phyloP scores from a whole-genome alignment of 148 eudicot species.

The Spergularia bocconei region DNA sequence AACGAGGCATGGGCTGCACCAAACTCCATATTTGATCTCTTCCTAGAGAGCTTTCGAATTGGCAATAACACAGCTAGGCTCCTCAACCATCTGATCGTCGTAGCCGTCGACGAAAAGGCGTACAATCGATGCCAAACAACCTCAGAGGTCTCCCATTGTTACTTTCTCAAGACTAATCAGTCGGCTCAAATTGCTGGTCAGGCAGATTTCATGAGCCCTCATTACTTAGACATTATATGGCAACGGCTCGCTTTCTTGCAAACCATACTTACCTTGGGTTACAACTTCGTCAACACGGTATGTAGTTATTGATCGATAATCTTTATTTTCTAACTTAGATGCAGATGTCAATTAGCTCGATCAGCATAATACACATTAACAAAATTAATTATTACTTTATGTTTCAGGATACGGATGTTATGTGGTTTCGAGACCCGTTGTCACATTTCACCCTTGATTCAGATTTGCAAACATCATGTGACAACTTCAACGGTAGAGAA shows the following conservation, averaged over 20 bases:
- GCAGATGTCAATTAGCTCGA: too few relatives aligned
- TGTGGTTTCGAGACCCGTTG: slow-evolving; percentile 45
- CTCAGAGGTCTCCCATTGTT: slow-evolving; percentile 16
- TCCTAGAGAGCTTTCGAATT: slow-evolving; percentile 34
- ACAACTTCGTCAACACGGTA: slow-evolving; percentile 56
- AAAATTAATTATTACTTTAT: neutral
- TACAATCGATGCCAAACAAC: slow-evolving; percentile 20
- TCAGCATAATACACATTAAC: too few relatives aligned
- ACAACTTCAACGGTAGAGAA: slow-evolving; percentile 24
- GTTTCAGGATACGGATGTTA: slow-evolving; percentile 36
- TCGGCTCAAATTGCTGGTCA: slow-evolving; percentile 21
- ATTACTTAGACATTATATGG: slow-evolving; percentile 57
- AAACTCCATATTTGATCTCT: slow-evolving; percentile 38
- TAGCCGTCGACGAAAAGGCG: slow-evolving; percentile 33
- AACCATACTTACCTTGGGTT: slow-evolving; percentile 44
- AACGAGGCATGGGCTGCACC: slow-evolving; percentile 42
- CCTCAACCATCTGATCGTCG: slow-evolving; percentile 28
- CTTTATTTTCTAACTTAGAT: too few relatives aligned
- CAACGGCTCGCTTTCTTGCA: slow-evolving; percentile 39
- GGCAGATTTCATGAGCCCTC: slow-evolving; percentile 40
- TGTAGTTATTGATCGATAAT: too few relatives aligned
- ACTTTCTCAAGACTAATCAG: slow-evolving; percentile 9
- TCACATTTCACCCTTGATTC: slow-evolving; percentile 21
- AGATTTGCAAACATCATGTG: slow-evolving; percentile 36
- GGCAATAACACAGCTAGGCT: slow-evolving; percentile 32